phyloP scores from a whole-genome alignment of 495 filamentous ascomycete genomes.

The Penicillium manginii region DNA sequence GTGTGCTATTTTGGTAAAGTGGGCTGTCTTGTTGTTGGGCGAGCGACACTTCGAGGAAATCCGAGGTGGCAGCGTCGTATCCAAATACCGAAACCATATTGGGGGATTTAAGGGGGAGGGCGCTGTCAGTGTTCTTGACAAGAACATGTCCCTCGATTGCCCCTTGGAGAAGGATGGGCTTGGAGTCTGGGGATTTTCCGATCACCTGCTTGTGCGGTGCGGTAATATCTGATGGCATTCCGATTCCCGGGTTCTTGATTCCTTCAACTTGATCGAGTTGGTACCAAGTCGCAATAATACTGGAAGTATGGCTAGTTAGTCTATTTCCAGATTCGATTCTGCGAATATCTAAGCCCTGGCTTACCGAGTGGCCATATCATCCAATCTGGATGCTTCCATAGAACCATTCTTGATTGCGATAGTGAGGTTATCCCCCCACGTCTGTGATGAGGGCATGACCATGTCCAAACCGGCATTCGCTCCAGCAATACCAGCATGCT shows the following conservation, averaged over 20 bases:
- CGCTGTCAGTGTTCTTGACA: constrained; percentile 68
- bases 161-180: constrained; percentile 52
- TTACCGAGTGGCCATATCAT: constrained; percentile 65
- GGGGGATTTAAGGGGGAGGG: constrained; percentile 64
- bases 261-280: constrained; percentile 73
- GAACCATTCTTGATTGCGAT: constrained; percentile 57
- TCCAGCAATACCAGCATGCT: constrained; percentile 57
- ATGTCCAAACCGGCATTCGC: constrained; percentile 64
- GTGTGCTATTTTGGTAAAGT: constrained; percentile 53
- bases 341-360: neutral
- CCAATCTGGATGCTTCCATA: constrained; percentile 46
- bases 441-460: constrained; percentile 54
- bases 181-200: constrained; percentile 56
- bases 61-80: constrained; percentile 65
- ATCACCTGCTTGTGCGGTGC: constrained; percentile 68
- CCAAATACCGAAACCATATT: constrained; percentile 68
- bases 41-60: constrained; percentile 60
- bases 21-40: constrained; percentile 1
- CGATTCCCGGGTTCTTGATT: constrained; percentile 58
- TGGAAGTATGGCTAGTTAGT: constrained; percentile 32
- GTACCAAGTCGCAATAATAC: constrained; percentile 86
- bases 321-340: neutral
- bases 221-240: constrained; percentile 64
- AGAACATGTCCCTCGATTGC: constrained; percentile 69
- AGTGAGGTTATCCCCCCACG: constrained; percentile 51